These are phyloP conservation scores for Chlorokybus atmophyticus DNA, from an alignment of 139 green algal genomes.

Conservation along the genomic window DNA sequence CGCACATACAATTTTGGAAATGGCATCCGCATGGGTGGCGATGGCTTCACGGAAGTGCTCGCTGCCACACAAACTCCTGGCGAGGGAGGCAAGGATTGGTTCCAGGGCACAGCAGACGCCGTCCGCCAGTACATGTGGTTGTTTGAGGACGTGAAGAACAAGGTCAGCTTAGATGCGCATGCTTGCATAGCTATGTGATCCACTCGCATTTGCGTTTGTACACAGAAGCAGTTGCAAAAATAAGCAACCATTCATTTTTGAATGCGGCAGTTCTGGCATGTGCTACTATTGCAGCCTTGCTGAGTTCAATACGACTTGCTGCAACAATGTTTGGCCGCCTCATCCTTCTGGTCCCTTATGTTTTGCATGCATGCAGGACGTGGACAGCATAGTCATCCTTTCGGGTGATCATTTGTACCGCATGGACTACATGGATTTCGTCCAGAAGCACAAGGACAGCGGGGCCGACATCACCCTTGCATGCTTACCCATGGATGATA, in stretches of 20 bases:
- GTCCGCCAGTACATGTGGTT: constrained; percentile 93
- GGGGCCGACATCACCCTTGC: constrained; percentile 92
- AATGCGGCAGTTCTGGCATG: too few relatives aligned
- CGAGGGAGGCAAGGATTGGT: constrained; percentile 53
- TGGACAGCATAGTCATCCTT: constrained; percentile 96
- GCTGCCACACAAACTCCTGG: constrained; percentile 72
- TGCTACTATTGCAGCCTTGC: too few relatives aligned
- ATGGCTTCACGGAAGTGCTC: constrained; percentile 56
- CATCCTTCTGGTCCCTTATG: too few relatives aligned
- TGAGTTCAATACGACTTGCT: too few relatives aligned
- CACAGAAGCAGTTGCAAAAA: too few relatives aligned
- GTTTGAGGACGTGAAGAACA: too few relatives aligned
- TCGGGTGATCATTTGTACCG: constrained; percentile 72
- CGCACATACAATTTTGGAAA: constrained; percentile 93
- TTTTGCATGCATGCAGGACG: too few relatives aligned
- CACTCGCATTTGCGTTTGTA: too few relatives aligned
- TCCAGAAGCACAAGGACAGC: constrained; percentile 48
- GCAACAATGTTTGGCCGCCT: too few relatives aligned
- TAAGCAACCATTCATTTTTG: too few relatives aligned
- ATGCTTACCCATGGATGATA: constrained; percentile 71
- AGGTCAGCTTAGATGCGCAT: too few relatives aligned
- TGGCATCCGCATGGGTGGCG: constrained; percentile 23
- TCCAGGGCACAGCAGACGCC: constrained; percentile 93
- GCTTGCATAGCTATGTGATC: too few relatives aligned
- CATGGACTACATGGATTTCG: constrained; percentile 99